Conservation (phyloP, 768 basidiomycete genomes). For the Psilocybe subaeruginosa region DNA sequence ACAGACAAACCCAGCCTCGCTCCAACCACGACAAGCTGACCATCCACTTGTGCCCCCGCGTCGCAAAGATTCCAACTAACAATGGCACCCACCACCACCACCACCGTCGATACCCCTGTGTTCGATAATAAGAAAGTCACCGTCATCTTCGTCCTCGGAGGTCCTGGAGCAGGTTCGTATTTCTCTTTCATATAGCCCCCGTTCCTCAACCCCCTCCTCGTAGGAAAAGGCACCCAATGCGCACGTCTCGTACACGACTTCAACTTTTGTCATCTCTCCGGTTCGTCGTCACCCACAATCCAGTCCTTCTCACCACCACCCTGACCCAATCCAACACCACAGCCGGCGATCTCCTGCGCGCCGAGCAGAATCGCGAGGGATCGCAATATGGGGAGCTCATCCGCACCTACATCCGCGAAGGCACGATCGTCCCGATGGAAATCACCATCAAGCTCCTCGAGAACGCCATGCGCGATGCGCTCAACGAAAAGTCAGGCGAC, state of each 20-base stretch:
- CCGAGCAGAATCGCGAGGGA: slow-evolving; percentile 87
- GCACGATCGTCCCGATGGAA: slow-evolving; percentile 94
- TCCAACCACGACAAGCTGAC: slow-evolving; percentile 61
- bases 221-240: slow-evolving; percentile 98
- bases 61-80: slow-evolving; percentile 33
- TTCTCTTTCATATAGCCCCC: slow-evolving; percentile 1
- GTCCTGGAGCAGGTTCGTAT: slow-evolving; percentile 85
- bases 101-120: slow-evolving; percentile 31
- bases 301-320: not conserved
- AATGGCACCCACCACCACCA: slow-evolving; percentile 14
- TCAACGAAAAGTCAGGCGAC: slow-evolving; percentile 46
- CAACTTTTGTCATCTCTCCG: slow-evolving; percentile 91
- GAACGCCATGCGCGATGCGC: slow-evolving; percentile 80
- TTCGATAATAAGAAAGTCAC: slow-evolving; percentile 78
- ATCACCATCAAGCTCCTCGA: slow-evolving; percentile 95
- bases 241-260: slow-evolving; percentile 81
- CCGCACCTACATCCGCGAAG: slow-evolving; percentile 85
- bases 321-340: slow-evolving; percentile 15
- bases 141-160: slow-evolving; percentile 95
- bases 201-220: not conserved
- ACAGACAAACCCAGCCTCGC: slow-evolving; percentile 59
- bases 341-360: slow-evolving; percentile 98
- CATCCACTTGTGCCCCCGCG: slow-evolving; percentile 69
- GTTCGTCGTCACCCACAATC: slow-evolving; percentile 42
- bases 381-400: slow-evolving; percentile 86